A percentile compares a stretch with the other conserved stretches of the same genome.
Conservation (phyloP, 768 basidiomycete genomes). For the Suillus paluster region DNA sequence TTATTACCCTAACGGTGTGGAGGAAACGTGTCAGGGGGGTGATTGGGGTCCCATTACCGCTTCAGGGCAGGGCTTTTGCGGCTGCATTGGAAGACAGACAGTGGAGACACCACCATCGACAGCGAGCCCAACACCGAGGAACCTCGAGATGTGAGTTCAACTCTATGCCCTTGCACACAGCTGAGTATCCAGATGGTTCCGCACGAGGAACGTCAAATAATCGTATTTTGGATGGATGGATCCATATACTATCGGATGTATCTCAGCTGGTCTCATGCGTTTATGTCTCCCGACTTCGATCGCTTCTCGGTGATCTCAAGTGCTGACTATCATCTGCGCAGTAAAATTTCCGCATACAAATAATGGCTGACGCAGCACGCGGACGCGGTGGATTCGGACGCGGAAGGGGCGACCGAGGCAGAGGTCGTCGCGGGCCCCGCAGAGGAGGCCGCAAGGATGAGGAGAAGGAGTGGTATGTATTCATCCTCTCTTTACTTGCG, state of each 20-base stretch:
- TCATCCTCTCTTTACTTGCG: conserved; percentile 2
- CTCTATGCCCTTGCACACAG: not conserved
- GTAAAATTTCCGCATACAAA: conserved; percentile 28
- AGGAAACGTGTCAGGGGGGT: conserved; percentile 16
- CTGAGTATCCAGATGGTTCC: not conserved
- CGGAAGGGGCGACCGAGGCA: conserved; percentile 72
- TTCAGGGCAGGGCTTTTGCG: conserved; percentile 35
- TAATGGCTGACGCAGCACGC: conserved; percentile 90
- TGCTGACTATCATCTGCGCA: conserved; percentile 32
- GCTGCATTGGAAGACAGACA: not conserved
- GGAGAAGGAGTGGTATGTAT: conserved; percentile 95
- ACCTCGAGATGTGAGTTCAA: conserved; percentile 45
- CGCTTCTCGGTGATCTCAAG: not conserved
- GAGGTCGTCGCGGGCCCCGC: conserved; percentile 79
- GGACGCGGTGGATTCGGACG: conserved; percentile 92
- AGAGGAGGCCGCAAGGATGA: conserved; percentile 99
- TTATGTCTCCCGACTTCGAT: not conserved
- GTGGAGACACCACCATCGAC: conserved; percentile 18
- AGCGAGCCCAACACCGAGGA: conserved; percentile 23
- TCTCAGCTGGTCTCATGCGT: not conserved
- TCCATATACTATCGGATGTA: conserved; percentile 45
- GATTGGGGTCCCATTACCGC: conserved; percentile 20
- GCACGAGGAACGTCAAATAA: not conserved
- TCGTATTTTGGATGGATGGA: conserved; percentile 51
- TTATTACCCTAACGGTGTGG: conserved; percentile 18